A percentile compares a stretch with the other conserved stretches of the same genome.
Conservation (phyloP, 129 eudicot species). For the Arctium lappa region DNA sequence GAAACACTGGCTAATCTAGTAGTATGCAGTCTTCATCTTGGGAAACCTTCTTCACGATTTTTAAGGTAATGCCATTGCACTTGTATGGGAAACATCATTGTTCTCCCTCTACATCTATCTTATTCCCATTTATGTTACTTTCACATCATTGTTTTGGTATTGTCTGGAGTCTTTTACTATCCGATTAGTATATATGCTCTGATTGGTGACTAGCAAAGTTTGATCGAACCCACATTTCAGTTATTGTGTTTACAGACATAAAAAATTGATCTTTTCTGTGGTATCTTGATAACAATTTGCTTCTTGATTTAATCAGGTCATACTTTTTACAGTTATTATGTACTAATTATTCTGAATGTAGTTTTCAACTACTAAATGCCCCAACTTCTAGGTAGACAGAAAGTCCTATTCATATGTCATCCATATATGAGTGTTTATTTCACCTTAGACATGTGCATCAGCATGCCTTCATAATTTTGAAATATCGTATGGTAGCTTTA, state of each 20-base stretch:
- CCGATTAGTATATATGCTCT: neutral
- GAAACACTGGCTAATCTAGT: conserved; percentile 88
- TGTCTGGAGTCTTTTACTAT: neutral
- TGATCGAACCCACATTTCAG: neutral
- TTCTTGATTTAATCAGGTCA: neutral
- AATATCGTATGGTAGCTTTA: neutral
- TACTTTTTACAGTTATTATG: neutral
- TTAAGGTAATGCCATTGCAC: conserved; percentile 49
- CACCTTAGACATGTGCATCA: neutral
- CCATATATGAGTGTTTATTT: neutral
- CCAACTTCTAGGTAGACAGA: neutral
- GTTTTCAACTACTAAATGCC: neutral
- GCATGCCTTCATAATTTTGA: neutral
- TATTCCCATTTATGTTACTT: neutral
- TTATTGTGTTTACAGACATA: neutral
- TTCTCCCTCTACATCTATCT: neutral
- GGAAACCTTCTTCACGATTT: conserved; percentile 75
- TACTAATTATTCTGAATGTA: neutral
- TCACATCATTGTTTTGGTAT: neutral
- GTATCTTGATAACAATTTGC: neutral
- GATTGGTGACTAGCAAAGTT: neutral
- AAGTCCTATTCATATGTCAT: neutral
- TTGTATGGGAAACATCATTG: neutral
- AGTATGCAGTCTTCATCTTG: conserved; percentile 90
- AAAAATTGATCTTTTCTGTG: neutral